Percentiles rank a stretch among this genome's conserved stretches.
Evolutionary conservation across 192 early-diverging fungal species (phyloP).

Genomic region (Coemansia sp.): DNA sequence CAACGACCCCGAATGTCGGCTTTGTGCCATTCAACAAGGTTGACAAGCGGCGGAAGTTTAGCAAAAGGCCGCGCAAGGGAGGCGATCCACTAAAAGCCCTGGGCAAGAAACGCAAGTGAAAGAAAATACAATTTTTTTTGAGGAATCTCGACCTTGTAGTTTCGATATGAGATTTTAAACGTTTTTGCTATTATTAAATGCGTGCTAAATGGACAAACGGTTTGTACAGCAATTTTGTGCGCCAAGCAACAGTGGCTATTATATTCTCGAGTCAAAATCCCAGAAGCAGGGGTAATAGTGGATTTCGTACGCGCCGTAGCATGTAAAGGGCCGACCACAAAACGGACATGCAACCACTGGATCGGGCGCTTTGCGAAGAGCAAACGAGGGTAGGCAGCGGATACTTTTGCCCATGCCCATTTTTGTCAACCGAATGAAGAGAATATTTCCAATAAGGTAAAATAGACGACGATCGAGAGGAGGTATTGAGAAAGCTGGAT

Average conservation of each 20-base stretch:
- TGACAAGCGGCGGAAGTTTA: conserved; percentile 29
- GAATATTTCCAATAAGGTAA: neutral
- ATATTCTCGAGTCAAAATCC: conserved; percentile 6
- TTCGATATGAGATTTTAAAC: neutral
- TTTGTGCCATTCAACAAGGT: conserved; percentile 51
- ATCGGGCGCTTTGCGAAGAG: conserved; percentile 5
- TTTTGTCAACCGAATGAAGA: neutral
- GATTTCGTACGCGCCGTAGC: conserved; percentile 4
- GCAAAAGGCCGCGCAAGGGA: conserved; percentile 18
- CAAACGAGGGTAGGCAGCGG: neutral
- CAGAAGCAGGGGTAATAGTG: conserved; percentile 8
- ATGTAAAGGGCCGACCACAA: neutral
- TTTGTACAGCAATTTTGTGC: neutral
- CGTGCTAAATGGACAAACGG: neutral
- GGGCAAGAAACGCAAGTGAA: conserved; percentile 34
- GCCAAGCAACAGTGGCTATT: neutral
- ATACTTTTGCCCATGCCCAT: neutral
- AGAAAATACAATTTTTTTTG: neutral
- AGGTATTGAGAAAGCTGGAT: neutral
- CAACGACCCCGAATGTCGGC: conserved; percentile 35
- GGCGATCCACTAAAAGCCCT: conserved; percentile 41
- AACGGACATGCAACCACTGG: neutral
- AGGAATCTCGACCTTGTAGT: neutral
- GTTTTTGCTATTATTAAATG: neutral
- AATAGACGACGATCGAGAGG: neutral